Evolutionary conservation across 1,284 basidiomycete species (phyloP).

Genomic region (Tremellales sp.): DNA sequence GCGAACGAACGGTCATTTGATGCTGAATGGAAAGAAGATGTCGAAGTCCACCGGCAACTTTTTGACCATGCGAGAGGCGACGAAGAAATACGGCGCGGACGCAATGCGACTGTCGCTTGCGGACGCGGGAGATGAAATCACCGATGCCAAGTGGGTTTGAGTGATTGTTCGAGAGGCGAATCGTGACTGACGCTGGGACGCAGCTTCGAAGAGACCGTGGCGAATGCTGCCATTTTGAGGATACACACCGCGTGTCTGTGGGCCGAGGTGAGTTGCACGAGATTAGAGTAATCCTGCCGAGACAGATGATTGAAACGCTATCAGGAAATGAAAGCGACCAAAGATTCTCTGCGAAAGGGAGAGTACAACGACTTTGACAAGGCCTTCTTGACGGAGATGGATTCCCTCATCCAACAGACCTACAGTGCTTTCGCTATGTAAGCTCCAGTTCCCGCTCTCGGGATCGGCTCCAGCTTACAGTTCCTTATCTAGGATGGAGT

Average conservation of each 20-base stretch:
- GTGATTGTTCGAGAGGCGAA: not conserved
- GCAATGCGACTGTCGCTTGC: slow-evolving; percentile 89
- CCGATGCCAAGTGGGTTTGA: slow-evolving; percentile 58
- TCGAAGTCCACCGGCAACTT: slow-evolving; percentile 78
- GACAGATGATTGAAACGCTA: too few species aligned
- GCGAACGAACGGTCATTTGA: slow-evolving; percentile 93
- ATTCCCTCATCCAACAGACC: slow-evolving; percentile 74
- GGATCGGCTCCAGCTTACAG: not conserved
- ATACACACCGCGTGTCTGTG: slow-evolving; percentile 87
- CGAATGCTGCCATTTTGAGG: slow-evolving; percentile 94
- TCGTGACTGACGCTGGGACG: slow-evolving; percentile 48
- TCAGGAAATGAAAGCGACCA: slow-evolving; percentile 65
- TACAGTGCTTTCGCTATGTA: slow-evolving; percentile 75
- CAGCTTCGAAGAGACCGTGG: slow-evolving; percentile 98
- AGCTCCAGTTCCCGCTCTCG: slow-evolving; percentile 38
- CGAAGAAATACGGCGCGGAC: slow-evolving; percentile 49
- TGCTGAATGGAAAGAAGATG: slow-evolving; percentile 99
- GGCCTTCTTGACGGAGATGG: slow-evolving; percentile 89
- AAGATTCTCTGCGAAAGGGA: slow-evolving; percentile 65
- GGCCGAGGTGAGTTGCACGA: slow-evolving; percentile 68
- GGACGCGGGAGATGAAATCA: slow-evolving; percentile 95
- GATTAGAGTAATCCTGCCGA: not conserved
- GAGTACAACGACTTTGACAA: slow-evolving; percentile 62
- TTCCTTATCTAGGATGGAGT: slow-evolving; percentile 64
- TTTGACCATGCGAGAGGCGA: slow-evolving; percentile 50